These are phyloP conservation scores for Sporothrix schenckii DNA, from an alignment of 2,329 filamentous ascomycete genomes.

Conservation along the genomic window DNA sequence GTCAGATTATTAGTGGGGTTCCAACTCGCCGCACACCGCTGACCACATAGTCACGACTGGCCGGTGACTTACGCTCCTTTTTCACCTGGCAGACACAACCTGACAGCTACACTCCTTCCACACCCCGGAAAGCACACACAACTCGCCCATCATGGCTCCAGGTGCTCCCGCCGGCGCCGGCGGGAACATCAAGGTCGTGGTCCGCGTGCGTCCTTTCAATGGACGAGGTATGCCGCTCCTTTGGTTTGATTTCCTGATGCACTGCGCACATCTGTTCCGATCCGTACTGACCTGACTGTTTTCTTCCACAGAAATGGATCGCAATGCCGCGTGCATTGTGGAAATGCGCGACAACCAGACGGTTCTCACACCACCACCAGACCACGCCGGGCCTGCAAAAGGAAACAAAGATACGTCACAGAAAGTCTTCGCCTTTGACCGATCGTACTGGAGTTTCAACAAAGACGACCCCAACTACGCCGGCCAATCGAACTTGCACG, in stretches of 20 bases:
- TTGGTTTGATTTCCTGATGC: not conserved
- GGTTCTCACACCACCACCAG: conserved; percentile 73
- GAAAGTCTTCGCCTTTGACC: conserved; percentile 94
- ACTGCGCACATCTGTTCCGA: not conserved
- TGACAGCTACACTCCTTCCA: not conserved
- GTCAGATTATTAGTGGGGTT: conserved; percentile 10
- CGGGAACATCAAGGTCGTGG: conserved; percentile 99
- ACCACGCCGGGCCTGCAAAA: conserved; percentile 62
- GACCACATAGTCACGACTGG: not conserved
- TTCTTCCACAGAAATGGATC: conserved; percentile 75
- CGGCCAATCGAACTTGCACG: conserved; percentile 90
- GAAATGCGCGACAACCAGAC: conserved; percentile 96
- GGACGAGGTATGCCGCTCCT: conserved; percentile 69
- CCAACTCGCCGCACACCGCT: not conserved
- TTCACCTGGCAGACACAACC: not conserved
- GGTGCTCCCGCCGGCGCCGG: conserved; percentile 55
- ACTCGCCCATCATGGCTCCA: conserved; percentile 59
- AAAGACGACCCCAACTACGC: conserved; percentile 81
- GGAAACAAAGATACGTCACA: conserved; percentile 66
- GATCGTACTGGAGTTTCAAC: conserved; percentile 96
- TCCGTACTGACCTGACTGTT: not conserved
- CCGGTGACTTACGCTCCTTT: conserved; percentile 4
- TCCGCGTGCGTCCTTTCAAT: conserved; percentile 94
- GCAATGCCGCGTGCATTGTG: conserved; percentile 93
- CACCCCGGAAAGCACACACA: not conserved